Conservation (phyloP, 371 early-diverging fungal species). For the Conidiobolus incongruus region DNA sequence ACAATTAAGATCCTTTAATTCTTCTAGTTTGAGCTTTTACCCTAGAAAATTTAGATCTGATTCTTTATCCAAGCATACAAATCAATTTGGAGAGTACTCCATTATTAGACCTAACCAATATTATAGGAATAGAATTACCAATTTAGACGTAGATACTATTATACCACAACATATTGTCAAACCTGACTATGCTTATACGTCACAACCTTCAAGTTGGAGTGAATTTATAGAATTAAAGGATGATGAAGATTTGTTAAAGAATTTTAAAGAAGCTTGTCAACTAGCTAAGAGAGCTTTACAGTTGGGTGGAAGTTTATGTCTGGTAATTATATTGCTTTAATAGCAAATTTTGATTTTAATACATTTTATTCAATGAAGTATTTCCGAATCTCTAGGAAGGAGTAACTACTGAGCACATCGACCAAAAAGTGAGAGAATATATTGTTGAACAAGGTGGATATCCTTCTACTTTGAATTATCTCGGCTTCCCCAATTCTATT, state of each 20-base stretch:
- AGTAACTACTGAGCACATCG: conserved; percentile 78
- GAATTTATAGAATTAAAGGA: not conserved
- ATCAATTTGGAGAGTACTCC: not conserved
- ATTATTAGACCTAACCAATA: not conserved
- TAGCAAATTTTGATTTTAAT: not conserved
- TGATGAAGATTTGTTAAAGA: not conserved
- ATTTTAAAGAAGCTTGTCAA: not conserved
- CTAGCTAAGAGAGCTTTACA: not conserved
- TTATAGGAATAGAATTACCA: not conserved
- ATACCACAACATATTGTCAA: not conserved
- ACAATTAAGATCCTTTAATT: too few relatives aligned
- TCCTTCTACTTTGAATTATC: conserved; percentile 90
- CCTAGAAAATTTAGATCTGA: too few relatives aligned
- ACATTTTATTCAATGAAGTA: not conserved
- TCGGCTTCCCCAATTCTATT: conserved; percentile 74
- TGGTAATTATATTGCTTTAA: not conserved
- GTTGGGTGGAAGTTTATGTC: not conserved
- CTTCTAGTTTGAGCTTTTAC: too few relatives aligned
- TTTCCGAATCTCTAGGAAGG: conserved; percentile 17
- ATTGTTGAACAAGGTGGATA: conserved; percentile 63
- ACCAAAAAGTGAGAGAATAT: conserved; percentile 70
- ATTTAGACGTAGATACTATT: not conserved
- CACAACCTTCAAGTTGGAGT: not conserved
- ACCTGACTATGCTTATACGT: not conserved
- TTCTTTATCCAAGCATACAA: too few relatives aligned